phyloP scores from a whole-genome alignment of 345 rosid species.

The Hibiscus mutabilis region DNA sequence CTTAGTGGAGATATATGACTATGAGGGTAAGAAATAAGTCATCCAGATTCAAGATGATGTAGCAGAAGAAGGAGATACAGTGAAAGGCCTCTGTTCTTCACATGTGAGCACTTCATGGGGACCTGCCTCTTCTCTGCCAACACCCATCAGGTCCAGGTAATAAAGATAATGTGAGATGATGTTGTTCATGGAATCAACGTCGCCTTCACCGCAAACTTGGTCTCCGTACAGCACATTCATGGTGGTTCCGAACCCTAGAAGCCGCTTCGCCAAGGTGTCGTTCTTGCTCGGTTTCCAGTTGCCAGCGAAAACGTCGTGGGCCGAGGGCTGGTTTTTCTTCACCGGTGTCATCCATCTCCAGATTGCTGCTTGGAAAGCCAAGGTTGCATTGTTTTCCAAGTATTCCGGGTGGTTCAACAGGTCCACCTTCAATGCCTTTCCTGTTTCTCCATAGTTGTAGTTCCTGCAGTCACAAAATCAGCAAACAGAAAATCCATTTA shows the following conservation, averaged over 20 bases:
- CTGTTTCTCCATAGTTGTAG: constrained; percentile 76
- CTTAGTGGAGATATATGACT: background rate
- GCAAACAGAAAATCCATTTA: background rate
- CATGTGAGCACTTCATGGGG: constrained; percentile 66
- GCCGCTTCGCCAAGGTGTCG: constrained; percentile 60
- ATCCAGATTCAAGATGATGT: constrained; percentile 23
- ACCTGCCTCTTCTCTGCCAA: constrained; percentile 86
- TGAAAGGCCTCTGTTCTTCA: constrained; percentile 62
- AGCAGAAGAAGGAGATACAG: constrained; percentile 22
- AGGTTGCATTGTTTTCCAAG: constrained; percentile 65
- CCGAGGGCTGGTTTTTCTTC: constrained; percentile 66
- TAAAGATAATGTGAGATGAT: constrained; percentile 60
- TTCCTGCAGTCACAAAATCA: constrained; percentile 36
- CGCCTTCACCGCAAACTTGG: constrained; percentile 54
- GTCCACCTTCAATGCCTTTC: constrained; percentile 64
- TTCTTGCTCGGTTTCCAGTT: constrained; percentile 83
- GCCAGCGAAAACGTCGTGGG: constrained; percentile 68
- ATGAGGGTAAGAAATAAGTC: background rate
- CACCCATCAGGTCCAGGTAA: constrained; percentile 77
- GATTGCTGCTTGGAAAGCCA: constrained; percentile 73
- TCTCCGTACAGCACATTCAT: constrained; percentile 76
- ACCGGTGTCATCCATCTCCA: constrained; percentile 91
- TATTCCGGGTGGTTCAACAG: constrained; percentile 60
- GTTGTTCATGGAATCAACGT: constrained; percentile 67
- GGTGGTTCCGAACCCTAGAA: constrained; percentile 73